These are phyloP conservation scores for Neofusicoccum sp. DNA, from an alignment of 2,329 filamentous ascomycete species.

Conservation along the genomic window DNA sequence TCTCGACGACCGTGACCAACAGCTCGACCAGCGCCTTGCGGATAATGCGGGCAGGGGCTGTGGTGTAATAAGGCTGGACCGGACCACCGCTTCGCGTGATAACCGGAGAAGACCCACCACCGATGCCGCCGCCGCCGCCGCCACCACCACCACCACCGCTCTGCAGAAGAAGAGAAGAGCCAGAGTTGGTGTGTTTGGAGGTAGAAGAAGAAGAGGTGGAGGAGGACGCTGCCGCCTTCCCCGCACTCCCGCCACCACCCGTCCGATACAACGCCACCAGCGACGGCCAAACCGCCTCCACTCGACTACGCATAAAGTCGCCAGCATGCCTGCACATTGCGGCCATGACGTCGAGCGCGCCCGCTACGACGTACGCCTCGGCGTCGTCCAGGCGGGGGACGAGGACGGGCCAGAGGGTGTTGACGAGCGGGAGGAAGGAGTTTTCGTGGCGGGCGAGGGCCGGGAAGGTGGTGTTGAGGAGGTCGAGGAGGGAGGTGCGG, in stretches of 20 bases:
- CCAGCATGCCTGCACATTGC: slow-evolving; percentile 73
- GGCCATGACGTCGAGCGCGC: slow-evolving; percentile 69
- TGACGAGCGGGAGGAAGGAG: slow-evolving; percentile 83
- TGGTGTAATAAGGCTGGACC: slow-evolving; percentile 47
- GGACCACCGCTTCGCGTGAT: neutral
- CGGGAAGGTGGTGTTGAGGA: slow-evolving; percentile 72
- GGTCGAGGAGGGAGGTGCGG: slow-evolving; percentile 74
- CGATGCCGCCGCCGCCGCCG: neutral
- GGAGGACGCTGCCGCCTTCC: neutral
- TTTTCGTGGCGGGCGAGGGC: slow-evolving; percentile 77
- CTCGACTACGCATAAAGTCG: slow-evolving; percentile 76
- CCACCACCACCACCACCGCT: neutral
- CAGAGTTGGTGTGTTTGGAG: neutral
- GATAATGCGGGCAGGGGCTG: slow-evolving; percentile 60
- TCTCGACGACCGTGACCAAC: slow-evolving; percentile 61
- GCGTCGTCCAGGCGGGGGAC: slow-evolving; percentile 66
- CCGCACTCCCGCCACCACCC: neutral
- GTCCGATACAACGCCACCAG: slow-evolving; percentile 41
- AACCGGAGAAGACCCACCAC: neutral
- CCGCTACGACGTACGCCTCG: slow-evolving; percentile 69
- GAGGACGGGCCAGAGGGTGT: slow-evolving; percentile 87
- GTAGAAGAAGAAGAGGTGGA: neutral
- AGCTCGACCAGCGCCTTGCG: slow-evolving; percentile 66
- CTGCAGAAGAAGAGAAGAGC: neutral
- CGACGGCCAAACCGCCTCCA: slow-evolving; percentile 72